Percentiles rank a stretch among this genome's conserved stretches.
phyloP scores from a whole-genome alignment of 1,139 yeast genomes.

The Saccharomyces hybrid region DNA sequence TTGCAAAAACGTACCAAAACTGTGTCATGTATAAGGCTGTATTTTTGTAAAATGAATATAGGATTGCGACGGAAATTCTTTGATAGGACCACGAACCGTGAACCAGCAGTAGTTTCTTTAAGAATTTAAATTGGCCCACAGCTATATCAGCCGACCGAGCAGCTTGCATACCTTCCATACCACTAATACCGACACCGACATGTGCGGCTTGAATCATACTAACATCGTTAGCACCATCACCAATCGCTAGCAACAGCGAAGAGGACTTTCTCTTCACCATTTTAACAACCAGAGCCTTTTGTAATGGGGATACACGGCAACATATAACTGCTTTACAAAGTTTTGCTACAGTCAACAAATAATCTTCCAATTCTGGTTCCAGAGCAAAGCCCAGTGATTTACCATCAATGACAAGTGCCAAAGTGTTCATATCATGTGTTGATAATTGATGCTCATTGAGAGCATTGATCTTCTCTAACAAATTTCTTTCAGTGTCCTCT shows the following conservation, averaged over 20 bases:
- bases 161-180: conserved; percentile 99
- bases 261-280: conserved; percentile 77
- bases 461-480: conserved; percentile 69
- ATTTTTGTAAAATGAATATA: conserved; percentile 93
- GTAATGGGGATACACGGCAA: conserved; percentile 96
- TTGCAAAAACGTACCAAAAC: conserved; percentile 92
- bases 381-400: conserved; percentile 80
- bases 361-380: conserved; percentile 71
- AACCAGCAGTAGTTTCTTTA: conserved; percentile 74
- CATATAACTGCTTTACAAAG: conserved; percentile 93
- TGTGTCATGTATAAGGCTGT: conserved; percentile 95
- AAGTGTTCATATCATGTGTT: conserved; percentile 64
- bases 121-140: conserved; percentile 87
- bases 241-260: conserved; percentile 81
- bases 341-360: conserved; percentile 71
- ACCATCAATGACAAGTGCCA: conserved; percentile 92
- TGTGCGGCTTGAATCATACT: conserved; percentile 99
- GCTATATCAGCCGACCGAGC: conserved; percentile 97
- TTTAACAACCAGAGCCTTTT: conserved; percentile 92
- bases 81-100: conserved; percentile 99
- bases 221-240: conserved; percentile 98
- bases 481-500: conserved; percentile 63
- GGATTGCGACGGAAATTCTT: conserved; percentile 82
- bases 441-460: conserved; percentile 58
- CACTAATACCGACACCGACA: conserved; percentile 97